Conservation (phyloP, 176 grass and related monocot genomes). For the Thalia dealbata region DNA sequence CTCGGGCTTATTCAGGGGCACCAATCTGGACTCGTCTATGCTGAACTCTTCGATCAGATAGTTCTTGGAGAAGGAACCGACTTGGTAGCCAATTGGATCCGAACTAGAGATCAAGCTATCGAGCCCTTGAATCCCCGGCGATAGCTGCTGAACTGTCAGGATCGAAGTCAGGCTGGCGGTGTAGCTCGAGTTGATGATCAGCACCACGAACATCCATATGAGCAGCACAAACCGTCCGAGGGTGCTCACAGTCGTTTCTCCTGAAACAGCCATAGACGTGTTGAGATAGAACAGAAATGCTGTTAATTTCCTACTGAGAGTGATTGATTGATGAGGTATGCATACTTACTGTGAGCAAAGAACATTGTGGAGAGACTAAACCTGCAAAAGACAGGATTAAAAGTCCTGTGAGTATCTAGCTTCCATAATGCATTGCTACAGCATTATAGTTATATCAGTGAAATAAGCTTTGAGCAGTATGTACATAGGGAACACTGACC, state of each 20-base stretch:
- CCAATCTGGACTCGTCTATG: conserved; percentile 3
- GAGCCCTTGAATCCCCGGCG: not conserved
- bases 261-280: not conserved
- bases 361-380: conserved; percentile 18
- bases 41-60: conserved; percentile 15
- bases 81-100: conserved; percentile 9
- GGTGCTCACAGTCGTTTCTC: conserved; percentile 10
- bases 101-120: conserved; percentile 12
- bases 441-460: not conserved
- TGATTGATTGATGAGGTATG: not conserved
- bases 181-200: conserved; percentile 22
- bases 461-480: not conserved
- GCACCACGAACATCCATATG: conserved; percentile 16
- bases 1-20: not conserved
- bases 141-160: conserved; percentile 15
- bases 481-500: not conserved
- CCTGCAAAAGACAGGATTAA: conserved; percentile 5
- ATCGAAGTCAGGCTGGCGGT: conserved; percentile 13
- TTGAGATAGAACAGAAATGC: not conserved
- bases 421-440: not conserved
- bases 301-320: not conserved
- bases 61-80: conserved; percentile 3
- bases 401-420: not conserved
- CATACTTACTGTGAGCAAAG: conserved; percentile 19
- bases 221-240: conserved; percentile 17